phyloP scores from a whole-genome alignment of 345 rosid species.

The Syzygium jambos region DNA sequence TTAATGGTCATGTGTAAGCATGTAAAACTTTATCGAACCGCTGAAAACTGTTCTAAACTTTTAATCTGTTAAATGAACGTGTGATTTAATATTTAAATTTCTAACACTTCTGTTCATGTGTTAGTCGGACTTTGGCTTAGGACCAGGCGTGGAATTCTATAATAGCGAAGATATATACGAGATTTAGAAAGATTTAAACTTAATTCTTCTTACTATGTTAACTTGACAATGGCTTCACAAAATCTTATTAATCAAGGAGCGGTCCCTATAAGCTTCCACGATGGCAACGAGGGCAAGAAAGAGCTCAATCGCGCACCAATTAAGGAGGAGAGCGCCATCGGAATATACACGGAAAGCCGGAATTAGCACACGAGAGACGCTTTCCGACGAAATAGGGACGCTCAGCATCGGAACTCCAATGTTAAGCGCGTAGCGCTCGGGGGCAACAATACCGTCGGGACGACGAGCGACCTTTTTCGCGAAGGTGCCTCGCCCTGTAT shows the following conservation, averaged over 20 bases:
- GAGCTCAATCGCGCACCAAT: too few species aligned
- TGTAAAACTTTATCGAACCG: fast-evolving
- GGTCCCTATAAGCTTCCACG: neutral
- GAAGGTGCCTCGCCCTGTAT: too few species aligned
- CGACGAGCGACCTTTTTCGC: too few species aligned
- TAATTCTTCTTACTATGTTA: neutral
- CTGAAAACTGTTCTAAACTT: fast-evolving
- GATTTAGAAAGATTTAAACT: neutral
- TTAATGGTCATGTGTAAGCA: neutral
- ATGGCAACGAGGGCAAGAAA: neutral
- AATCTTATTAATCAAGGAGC: neutral
- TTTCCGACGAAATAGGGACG: neutral
- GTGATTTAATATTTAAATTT: neutral
- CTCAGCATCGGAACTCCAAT: too few species aligned
- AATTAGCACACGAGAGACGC: fast-evolving
- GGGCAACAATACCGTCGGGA: too few species aligned
- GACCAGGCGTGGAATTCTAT: neutral
- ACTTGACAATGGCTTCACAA: neutral
- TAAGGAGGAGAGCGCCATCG: neutral
- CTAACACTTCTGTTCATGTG: neutral
- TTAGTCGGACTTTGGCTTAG: neutral
- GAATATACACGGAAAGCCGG: too few species aligned
- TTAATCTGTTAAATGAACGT: fast-evolving
- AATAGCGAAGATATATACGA: neutral
- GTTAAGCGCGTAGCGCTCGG: too few species aligned